phyloP scores from a whole-genome alignment of 2,329 filamentous ascomycete genomes.

The Monilinia aucupariae region DNA sequence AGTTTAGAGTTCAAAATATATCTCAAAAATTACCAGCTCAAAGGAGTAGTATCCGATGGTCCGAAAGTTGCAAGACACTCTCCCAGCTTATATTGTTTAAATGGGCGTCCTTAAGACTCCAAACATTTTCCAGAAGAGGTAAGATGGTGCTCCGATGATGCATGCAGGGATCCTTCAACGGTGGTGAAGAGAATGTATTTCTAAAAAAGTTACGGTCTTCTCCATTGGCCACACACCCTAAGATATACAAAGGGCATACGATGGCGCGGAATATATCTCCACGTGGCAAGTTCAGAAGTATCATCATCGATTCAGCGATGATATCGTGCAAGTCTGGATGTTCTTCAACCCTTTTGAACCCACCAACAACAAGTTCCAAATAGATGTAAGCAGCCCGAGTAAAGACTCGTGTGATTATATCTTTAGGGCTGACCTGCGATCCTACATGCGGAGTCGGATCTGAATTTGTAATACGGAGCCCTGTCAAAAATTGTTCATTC shows the following conservation, averaged over 20 bases:
- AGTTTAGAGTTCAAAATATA: background rate
- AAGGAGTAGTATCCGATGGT: slow-evolving; percentile 7
- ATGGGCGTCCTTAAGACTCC: slow-evolving; percentile 20
- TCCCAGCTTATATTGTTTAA: slow-evolving; percentile 13
- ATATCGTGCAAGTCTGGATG: slow-evolving; percentile 17
- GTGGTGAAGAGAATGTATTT: slow-evolving; percentile 25
- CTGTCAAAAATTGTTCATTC: slow-evolving; percentile 20
- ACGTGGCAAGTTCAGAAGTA: slow-evolving; percentile 23
- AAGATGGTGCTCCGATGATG: slow-evolving; percentile 29
- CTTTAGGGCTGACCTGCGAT: background rate
- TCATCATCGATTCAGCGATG: slow-evolving; percentile 23
- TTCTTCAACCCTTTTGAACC: slow-evolving; percentile 20
- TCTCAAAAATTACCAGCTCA: background rate
- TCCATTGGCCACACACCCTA: slow-evolving; percentile 25
- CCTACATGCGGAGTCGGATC: background rate
- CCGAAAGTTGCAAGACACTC: background rate
- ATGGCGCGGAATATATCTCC: slow-evolving; percentile 23
- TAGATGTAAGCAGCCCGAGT: slow-evolving; percentile 27
- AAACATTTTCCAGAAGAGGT: slow-evolving; percentile 30
- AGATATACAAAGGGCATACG: slow-evolving; percentile 29
- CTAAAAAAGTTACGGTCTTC: slow-evolving; percentile 29
- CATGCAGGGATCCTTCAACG: slow-evolving; percentile 28
- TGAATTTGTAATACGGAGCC: slow-evolving; percentile 20
- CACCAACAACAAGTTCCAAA: slow-evolving; percentile 28
- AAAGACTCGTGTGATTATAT: slow-evolving; percentile 28